Conservation (phyloP, 83 land plant genomes). For the Diphasiastrum complanatum region DNA sequence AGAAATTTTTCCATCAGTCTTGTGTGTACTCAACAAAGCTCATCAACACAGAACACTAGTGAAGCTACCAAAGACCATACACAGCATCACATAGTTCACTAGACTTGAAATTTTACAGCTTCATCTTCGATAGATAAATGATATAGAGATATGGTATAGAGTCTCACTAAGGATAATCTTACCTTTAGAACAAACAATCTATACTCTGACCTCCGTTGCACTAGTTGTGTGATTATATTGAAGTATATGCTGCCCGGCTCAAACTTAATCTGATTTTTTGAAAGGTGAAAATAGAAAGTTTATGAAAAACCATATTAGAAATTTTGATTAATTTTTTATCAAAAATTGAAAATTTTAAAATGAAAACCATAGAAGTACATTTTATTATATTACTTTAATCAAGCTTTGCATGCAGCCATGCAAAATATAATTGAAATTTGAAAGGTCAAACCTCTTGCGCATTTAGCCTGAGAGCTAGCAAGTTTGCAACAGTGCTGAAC, state of each 20-base stretch:
- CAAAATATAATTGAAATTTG: neutral
- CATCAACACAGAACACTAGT: neutral
- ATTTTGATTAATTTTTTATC: too few relatives aligned
- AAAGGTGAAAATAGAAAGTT: neutral
- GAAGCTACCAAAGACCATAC: too few relatives aligned
- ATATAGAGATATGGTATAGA: neutral
- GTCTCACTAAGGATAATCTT: neutral
- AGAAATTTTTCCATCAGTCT: neutral
- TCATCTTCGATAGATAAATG: neutral
- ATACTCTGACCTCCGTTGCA: conserved; percentile 29
- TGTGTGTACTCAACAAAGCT: neutral
- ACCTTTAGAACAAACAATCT: conserved; percentile 36
- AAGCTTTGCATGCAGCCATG: too few relatives aligned
- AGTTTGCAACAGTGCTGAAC: conserved; percentile 32
- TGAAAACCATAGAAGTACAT: neutral
- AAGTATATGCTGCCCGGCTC: conserved; percentile 11
- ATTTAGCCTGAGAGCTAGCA: conserved; percentile 20
- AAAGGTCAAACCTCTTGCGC: conserved; percentile 12
- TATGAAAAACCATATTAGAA: neutral
- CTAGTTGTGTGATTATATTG: conserved; percentile 31
- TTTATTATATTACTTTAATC: too few relatives aligned
- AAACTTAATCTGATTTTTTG: conserved; percentile 35
- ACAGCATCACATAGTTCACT: too few relatives aligned
- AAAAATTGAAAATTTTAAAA: too few relatives aligned
- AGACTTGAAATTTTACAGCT: neutral